Conservation (phyloP, 1,284 basidiomycete genomes). For the Apiotrichum akiyoshidainum region DNA sequence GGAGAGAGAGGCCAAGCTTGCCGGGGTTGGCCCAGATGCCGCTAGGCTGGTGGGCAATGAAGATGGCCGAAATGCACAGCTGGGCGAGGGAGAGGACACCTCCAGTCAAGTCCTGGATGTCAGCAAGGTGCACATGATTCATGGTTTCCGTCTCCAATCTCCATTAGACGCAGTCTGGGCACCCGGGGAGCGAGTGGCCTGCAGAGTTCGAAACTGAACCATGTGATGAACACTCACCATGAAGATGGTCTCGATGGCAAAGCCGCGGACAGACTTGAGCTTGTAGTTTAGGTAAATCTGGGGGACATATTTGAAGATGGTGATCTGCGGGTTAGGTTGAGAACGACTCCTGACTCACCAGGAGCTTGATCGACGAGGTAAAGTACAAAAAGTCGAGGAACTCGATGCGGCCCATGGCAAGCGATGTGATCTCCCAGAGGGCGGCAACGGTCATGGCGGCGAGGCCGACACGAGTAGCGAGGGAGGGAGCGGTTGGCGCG, state of each 20-base stretch:
- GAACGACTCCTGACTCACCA: conserved; percentile 3
- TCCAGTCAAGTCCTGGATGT: conserved; percentile 44
- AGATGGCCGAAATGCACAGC: conserved; percentile 44
- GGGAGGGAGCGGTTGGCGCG: conserved; percentile 26
- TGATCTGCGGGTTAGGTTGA: conserved; percentile 18
- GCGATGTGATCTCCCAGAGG: conserved; percentile 19
- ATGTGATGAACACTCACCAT: conserved; percentile 25
- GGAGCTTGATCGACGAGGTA: conserved; percentile 43
- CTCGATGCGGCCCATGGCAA: conserved; percentile 30
- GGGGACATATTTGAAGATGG: conserved; percentile 48
- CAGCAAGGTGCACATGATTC: not conserved
- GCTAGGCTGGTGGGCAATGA: conserved; percentile 40
- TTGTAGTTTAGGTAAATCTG: conserved; percentile 46
- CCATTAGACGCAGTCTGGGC: too few species aligned
- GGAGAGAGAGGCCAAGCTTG: conserved; percentile 43
- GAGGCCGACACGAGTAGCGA: conserved; percentile 26
- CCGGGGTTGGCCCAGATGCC: conserved; percentile 49
- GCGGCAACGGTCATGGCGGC: conserved; percentile 27
- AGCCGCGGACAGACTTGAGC: conserved; percentile 41
- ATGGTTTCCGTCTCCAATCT: too few species aligned
- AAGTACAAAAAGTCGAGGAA: conserved; percentile 49
- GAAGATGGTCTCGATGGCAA: conserved; percentile 41
- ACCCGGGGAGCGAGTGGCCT: too few species aligned
- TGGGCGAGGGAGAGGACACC: conserved; percentile 46
- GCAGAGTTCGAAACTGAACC: not conserved